Conservation (phyloP, 73 alveolate genomes). For the Durusdinium trenchii region DNA sequence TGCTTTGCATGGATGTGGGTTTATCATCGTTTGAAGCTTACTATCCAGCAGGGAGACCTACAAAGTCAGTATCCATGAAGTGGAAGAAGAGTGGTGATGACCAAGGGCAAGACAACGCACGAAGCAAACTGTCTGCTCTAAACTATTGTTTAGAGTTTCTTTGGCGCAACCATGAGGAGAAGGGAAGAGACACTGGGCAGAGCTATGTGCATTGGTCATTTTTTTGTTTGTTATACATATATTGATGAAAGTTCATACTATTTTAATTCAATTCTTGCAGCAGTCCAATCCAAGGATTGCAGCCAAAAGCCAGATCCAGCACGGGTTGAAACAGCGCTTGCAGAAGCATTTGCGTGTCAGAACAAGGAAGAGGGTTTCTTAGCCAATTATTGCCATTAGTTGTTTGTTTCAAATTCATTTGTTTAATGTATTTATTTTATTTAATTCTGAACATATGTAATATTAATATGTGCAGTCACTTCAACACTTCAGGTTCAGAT, state of each 20-base stretch:
- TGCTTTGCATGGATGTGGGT: neutral
- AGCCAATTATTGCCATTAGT: too few relatives aligned
- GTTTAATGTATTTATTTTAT: too few relatives aligned
- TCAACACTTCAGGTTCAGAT: too few relatives aligned
- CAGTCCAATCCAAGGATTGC: too few relatives aligned
- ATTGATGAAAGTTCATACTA: neutral
- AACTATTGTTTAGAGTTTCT: neutral
- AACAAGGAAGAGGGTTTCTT: too few relatives aligned
- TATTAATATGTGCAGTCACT: too few relatives aligned
- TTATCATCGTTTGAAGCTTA: neutral
- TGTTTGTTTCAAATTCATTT: too few relatives aligned
- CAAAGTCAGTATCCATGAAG: neutral
- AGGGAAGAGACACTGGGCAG: conserved; percentile 18
- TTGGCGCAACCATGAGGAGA: conserved; percentile 20
- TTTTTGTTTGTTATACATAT: neutral
- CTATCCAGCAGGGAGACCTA: conserved; percentile 29
- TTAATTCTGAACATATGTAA: too few relatives aligned
- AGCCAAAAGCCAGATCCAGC: neutral
- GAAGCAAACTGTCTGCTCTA: neutral
- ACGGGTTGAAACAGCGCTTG: neutral
- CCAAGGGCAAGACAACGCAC: neutral
- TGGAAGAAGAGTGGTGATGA: neutral
- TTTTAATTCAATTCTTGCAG: neutral
- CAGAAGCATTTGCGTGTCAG: neutral
- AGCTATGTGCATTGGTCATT: neutral